A percentile compares a stretch with the other conserved stretches of the same genome.
Evolutionary conservation across 306 rosid species (phyloP).

Genomic region (Lagenaria siceraria): DNA sequence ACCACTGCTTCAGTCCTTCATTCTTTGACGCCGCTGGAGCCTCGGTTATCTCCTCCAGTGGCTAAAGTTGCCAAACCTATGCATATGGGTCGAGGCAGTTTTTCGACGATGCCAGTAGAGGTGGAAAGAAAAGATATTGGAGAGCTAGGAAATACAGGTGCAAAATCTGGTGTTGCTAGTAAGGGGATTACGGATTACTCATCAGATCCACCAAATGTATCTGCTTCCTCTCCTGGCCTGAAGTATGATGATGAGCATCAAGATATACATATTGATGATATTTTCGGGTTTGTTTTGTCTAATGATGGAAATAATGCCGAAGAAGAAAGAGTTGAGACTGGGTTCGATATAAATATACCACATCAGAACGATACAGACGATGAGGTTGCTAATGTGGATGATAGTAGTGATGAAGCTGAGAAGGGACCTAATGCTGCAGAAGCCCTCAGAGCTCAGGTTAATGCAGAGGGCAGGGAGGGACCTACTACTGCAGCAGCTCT

Average conservation of each 20-base stretch:
- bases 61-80: conserved; percentile 39
- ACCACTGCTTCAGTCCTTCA: conserved; percentile 8
- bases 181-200: conserved; percentile 34
- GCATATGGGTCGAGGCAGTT: conserved; percentile 24
- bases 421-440: conserved; percentile 83
- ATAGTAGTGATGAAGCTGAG: conserved; percentile 74
- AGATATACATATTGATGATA: conserved; percentile 51
- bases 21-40: conserved; percentile 37
- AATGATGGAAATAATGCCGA: conserved; percentile 48
- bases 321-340: conserved; percentile 42
- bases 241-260: conserved; percentile 59
- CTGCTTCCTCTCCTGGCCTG: conserved; percentile 37
- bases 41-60: conserved; percentile 67
- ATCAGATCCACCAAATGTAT: conserved; percentile 27
- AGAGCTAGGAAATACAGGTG: conserved; percentile 48
- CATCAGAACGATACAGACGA: conserved; percentile 53
- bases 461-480: conserved; percentile 52
- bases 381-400: conserved; percentile 83
- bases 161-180: conserved; percentile 26
- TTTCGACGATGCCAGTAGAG: conserved; percentile 62
- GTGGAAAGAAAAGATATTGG: conserved; percentile 85
- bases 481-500: conserved; percentile 76
- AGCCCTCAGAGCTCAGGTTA: conserved; percentile 65
- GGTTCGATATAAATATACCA: conserved; percentile 41
- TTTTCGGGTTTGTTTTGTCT: conserved; percentile 53